These are phyloP conservation scores for Gautieria morchelliformis DNA, from an alignment of 768 basidiomycete species.

Conservation along the genomic window DNA sequence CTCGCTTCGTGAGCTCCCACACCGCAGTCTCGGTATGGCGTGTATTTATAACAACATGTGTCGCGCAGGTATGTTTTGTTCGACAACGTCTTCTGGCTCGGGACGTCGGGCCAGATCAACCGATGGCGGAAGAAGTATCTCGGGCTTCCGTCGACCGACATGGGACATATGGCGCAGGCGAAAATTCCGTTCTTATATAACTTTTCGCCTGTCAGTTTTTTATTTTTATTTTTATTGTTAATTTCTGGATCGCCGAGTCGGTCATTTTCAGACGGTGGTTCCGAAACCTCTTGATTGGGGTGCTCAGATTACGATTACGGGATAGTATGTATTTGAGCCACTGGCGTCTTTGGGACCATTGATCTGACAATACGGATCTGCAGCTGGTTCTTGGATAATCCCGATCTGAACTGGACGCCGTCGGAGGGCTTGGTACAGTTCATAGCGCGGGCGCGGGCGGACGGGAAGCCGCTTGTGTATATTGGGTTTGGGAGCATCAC, in stretches of 20 bases:
- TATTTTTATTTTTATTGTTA: too few relatives aligned
- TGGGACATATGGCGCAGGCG: conserved; percentile 49
- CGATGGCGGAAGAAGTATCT: conserved; percentile 49
- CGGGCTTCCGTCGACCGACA: conserved; percentile 41
- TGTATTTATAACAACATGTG: too few relatives aligned
- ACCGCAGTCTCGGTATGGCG: not conserved
- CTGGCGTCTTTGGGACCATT: not conserved
- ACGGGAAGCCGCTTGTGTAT: conserved; percentile 55
- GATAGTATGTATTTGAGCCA: conserved; percentile 34
- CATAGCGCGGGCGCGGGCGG: conserved; percentile 44
- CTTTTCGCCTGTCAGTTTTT: conserved; percentile 44
- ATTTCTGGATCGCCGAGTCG: not conserved
- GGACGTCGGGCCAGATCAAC: conserved; percentile 57
- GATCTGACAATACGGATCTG: not conserved
- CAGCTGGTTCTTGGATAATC: conserved; percentile 60
- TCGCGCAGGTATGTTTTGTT: conserved; percentile 55
- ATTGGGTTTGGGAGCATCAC: conserved; percentile 67
- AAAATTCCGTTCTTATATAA: conserved; percentile 60
- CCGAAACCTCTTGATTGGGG: conserved; percentile 66
- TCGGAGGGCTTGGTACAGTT: conserved; percentile 40
- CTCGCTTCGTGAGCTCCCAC: conserved; percentile 34
- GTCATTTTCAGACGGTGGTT: conserved; percentile 36
- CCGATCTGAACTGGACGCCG: conserved; percentile 49
- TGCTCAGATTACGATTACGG: conserved; percentile 45
- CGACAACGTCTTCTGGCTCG: conserved; percentile 57